These are phyloP conservation scores for Cercospora beticola DNA, from an alignment of 2,329 filamentous ascomycete species.

Conservation along the genomic window DNA sequence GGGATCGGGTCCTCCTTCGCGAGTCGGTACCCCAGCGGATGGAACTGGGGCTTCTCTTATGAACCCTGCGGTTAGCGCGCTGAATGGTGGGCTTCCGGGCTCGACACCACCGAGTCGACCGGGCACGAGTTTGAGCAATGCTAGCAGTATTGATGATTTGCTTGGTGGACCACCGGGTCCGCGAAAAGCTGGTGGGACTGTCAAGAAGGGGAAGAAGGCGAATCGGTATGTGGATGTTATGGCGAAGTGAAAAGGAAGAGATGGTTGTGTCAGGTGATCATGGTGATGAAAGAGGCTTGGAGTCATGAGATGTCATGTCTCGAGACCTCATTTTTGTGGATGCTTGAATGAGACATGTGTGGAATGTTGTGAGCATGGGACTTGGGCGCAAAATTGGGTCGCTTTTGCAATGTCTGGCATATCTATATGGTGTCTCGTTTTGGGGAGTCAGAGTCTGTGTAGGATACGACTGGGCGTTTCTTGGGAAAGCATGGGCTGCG, in stretches of 20 bases:
- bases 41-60: conserved; percentile 17
- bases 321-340: background rate
- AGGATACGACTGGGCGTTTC: background rate
- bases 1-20: conserved; percentile 34
- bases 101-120: conserved; percentile 65
- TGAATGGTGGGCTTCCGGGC: conserved; percentile 30
- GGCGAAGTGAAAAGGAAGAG: conserved; percentile 53
- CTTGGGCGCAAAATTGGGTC: background rate
- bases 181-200: conserved; percentile 57
- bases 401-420: background rate
- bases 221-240: conserved; percentile 90
- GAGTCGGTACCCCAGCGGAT: conserved; percentile 34
- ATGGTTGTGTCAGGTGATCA: background rate
- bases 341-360: background rate
- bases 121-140: conserved; percentile 79
- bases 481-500: background rate
- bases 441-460: background rate
- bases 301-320: background rate
- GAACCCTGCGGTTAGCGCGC: conserved; percentile 16
- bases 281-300: background rate
- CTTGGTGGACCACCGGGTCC: conserved; percentile 62
- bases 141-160: conserved; percentile 93
- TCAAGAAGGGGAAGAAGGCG: conserved; percentile 74
- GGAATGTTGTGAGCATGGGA: background rate
- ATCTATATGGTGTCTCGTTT: background rate